phyloP scores from a whole-genome alignment of 805 yeast genomes.

The Nakazawaea ishiwadae region DNA sequence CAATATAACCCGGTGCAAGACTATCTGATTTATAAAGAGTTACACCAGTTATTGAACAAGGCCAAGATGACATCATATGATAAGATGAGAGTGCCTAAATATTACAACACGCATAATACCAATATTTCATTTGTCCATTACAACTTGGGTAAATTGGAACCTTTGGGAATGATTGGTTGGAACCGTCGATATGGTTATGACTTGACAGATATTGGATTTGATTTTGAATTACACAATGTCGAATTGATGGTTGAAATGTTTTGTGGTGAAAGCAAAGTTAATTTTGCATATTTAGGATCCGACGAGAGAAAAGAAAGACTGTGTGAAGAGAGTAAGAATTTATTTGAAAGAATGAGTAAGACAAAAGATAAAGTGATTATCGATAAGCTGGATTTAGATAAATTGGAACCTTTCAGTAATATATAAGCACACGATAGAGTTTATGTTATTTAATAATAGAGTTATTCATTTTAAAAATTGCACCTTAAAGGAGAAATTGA shows the following conservation, averaged over 20 bases:
- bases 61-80: conserved; percentile 1
- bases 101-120: conserved; percentile 5
- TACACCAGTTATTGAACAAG: background rate
- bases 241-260: conserved; percentile 22
- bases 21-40: conserved; percentile 18
- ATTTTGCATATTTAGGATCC: conserved; percentile 1
- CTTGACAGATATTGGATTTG: conserved; percentile 19
- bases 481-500: too few species aligned
- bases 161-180: conserved; percentile 11
- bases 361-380: conserved; percentile 8
- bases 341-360: conserved; percentile 8
- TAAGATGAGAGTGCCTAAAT: conserved; percentile 9
- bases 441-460: too few species aligned
- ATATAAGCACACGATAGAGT: too few species aligned
- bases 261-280: conserved; percentile 13
- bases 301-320: background rate
- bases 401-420: conserved; percentile 8
- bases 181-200: conserved; percentile 11
- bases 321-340: conserved; percentile 5
- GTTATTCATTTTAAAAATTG: too few species aligned
- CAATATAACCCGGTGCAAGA: conserved; percentile 33
- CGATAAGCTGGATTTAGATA: conserved; percentile 11
- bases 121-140: conserved; percentile 11
- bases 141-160: conserved; percentile 11
- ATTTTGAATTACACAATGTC: conserved; percentile 23